Base-by-base conservation (phyloP, 768 basidiomycete genomes). In the Serendipita sp. region DNA sequence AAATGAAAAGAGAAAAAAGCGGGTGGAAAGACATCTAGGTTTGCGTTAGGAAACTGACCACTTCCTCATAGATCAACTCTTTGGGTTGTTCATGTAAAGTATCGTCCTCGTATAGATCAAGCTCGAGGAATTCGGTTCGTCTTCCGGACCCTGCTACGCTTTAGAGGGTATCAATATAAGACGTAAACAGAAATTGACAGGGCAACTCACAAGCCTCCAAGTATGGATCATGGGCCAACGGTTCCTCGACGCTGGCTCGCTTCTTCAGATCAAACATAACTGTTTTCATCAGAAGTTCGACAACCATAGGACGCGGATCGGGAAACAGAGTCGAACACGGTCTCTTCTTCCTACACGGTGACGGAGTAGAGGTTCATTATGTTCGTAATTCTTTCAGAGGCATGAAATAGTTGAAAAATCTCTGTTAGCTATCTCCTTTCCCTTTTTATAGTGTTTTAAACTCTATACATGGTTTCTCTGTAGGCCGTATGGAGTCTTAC, bases 251-350 rank as follows among this genome's bases (percentile, higher is more conserved):
- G 0, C 92, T 92, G 73, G 92, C 86, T 48, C 96, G 86, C 74
- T 94, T 96, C 79, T 93, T 94, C 24, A 96, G 95, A 75, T 96
- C 94, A 75, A 98, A 99, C 0, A 95, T 95, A 76, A 93, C 71
- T 53, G 86, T 89, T 76, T 81, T 85, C 63, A 80, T 75, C 68
- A 88, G 73, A 74, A 88, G 85, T 72, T 88, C 86, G 64, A 88
- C 78, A 11, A 87, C 88, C 38, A 85, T 80, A 11, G 30, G 30
- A 13, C 53, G 13, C 13, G 13, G 13, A 16, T 54, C 11, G 53
- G 13, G 53, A 54, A 16, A 16, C 15, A 60, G 77, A 98, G 97
- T 0, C 94, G 95, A 11, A 97, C 3, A 81, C 74, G 71, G 80
- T 93, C 66, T 92, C 93, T 67, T 92, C 91, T 15, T 86, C 46